A percentile compares a stretch with the other conserved stretches of the same genome.
Evolutionary conservation across 768 basidiomycete genomes (phyloP).

Genomic region (Scleroderma citrinum): DNA sequence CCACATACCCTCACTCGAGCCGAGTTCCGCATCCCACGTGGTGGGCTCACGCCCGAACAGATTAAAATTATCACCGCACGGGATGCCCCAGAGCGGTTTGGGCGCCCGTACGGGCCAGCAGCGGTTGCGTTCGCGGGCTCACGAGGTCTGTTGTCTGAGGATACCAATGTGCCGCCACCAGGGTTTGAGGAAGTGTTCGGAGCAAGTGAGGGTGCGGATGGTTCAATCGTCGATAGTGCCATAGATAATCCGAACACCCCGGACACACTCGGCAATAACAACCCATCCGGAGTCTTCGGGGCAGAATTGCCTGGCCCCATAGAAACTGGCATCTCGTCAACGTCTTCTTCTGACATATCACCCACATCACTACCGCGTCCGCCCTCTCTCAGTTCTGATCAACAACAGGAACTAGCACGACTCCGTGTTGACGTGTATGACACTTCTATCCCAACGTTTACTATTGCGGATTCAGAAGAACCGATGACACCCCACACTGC

Average conservation of each 20-base stretch:
- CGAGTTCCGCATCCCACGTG: slow-evolving; percentile 55
- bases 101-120: slow-evolving; percentile 70
- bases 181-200: slow-evolving; percentile 38
- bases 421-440: background rate
- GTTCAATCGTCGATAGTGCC: background rate
- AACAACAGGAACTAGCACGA: background rate
- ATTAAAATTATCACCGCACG: slow-evolving; percentile 64
- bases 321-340: background rate
- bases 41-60: slow-evolving; percentile 45
- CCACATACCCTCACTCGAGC: slow-evolving; percentile 68
- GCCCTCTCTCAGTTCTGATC: background rate
- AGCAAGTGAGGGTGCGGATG: background rate
- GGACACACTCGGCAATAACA: background rate
- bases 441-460: background rate
- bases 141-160: slow-evolving; percentile 30
- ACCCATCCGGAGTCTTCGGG: background rate
- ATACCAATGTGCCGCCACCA: slow-evolving; percentile 34
- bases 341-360: too few relatives aligned
- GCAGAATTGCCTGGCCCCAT: background rate
- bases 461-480: background rate
- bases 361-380: background rate
- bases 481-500: background rate
- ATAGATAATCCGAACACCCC: background rate
- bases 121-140: slow-evolving; percentile 59
- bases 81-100: slow-evolving; percentile 63